A percentile compares a stretch with the other conserved stretches of the same genome.
Evolutionary conservation across 2,329 filamentous ascomycete genomes (phyloP).

Genomic region (Celoporthe dispersa): DNA sequence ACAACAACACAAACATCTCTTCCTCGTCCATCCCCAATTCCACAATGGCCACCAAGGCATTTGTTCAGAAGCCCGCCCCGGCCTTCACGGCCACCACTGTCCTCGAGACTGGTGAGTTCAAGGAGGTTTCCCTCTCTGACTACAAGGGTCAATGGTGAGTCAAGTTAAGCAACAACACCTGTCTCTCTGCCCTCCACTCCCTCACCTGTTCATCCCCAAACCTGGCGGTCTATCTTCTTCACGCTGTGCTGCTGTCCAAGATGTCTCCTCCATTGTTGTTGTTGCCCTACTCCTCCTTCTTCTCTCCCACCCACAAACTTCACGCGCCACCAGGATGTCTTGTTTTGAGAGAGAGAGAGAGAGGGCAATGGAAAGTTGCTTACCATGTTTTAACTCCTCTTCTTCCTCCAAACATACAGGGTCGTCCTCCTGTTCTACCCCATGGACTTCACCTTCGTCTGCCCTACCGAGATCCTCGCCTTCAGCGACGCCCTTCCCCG

Average conservation of each 20-base stretch:
- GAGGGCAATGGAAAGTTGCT: conserved; percentile 1
- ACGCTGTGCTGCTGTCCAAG: background rate
- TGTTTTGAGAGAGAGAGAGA: background rate
- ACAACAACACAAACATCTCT: background rate
- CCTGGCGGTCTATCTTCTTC: too few species aligned
- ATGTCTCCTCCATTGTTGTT: background rate
- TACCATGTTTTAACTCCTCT: background rate
- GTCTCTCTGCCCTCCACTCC: background rate
- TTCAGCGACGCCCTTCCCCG: conserved; percentile 65
- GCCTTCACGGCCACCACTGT: conserved; percentile 54
- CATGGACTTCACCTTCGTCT: conserved; percentile 71
- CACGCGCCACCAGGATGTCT: too few species aligned
- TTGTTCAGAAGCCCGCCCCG: conserved; percentile 54
- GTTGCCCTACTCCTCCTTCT: background rate
- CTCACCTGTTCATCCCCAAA: background rate
- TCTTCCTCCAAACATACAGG: conserved; percentile 43
- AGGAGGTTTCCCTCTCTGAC: conserved; percentile 50
- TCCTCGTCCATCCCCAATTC: conserved; percentile 1
- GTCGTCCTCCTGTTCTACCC: conserved; percentile 70
- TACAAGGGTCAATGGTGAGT: conserved; percentile 52
- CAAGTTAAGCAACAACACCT: background rate
- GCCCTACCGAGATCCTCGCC: conserved; percentile 68
- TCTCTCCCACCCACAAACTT: background rate
- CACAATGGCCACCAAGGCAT: conserved; percentile 48
- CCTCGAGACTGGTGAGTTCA: conserved; percentile 53